Evolutionary conservation across 805 yeast genomes (phyloP).

Genomic region (Wickerhamomyces canadensis): DNA sequence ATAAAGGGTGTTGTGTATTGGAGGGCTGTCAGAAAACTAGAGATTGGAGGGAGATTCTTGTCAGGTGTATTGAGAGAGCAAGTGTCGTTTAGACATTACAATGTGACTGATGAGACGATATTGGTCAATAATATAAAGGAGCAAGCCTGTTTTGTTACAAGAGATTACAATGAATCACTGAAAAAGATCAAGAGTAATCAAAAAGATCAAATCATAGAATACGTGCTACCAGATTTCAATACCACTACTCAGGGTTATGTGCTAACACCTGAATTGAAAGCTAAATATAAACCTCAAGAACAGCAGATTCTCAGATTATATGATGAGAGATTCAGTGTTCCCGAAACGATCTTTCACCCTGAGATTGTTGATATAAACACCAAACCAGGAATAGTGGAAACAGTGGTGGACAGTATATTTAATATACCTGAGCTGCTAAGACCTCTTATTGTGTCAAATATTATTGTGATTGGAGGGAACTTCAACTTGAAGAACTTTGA

Average conservation of each 20-base stretch:
- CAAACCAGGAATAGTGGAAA: conserved; percentile 72
- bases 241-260: conserved; percentile 75
- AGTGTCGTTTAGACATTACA: conserved; percentile 86
- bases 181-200: conserved; percentile 28
- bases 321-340: conserved; percentile 85
- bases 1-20: conserved; percentile 71
- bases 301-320: conserved; percentile 60
- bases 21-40: conserved; percentile 71
- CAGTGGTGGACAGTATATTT: conserved; percentile 62
- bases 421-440: conserved; percentile 67
- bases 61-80: conserved; percentile 81
- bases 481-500: conserved; percentile 64
- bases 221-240: conserved; percentile 83
- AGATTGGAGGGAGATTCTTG: conserved; percentile 81
- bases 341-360: conserved; percentile 86
- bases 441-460: conserved; percentile 75
- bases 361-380: conserved; percentile 66
- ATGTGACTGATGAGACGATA: conserved; percentile 86
- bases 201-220: conserved; percentile 45
- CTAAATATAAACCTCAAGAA: conserved; percentile 35
- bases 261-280: conserved; percentile 28
- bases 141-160: conserved; percentile 62
- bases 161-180: conserved; percentile 46
- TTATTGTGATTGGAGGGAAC: conserved; percentile 80
- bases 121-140: conserved; percentile 85